Evolutionary conservation across 1,284 basidiomycete species (phyloP).

Genomic region (Lentinus polychrous): DNA sequence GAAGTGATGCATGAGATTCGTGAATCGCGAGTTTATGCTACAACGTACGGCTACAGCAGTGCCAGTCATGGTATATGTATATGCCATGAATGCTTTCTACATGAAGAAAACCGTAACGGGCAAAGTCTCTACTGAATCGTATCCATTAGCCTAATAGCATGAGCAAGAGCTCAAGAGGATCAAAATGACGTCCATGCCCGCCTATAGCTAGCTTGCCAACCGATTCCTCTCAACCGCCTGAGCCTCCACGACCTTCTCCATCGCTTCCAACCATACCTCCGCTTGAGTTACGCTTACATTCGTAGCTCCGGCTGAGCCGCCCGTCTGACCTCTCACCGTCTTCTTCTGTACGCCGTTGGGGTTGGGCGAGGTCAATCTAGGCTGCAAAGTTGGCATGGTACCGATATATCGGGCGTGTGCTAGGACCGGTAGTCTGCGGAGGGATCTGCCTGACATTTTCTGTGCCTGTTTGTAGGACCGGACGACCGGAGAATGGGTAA

Average conservation of each 20-base stretch:
- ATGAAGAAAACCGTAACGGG: too few relatives aligned
- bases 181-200: neutral
- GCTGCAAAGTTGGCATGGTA: constrained; percentile 27
- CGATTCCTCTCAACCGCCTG: constrained; percentile 46
- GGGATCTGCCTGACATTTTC: constrained; percentile 85
- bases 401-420: constrained; percentile 82
- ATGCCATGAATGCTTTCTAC: too few relatives aligned
- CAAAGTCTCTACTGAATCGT: too few relatives aligned
- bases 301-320: neutral
- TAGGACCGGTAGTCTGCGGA: constrained; percentile 86
- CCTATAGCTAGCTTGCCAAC: constrained; percentile 19
- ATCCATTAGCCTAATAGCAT: too few relatives aligned
- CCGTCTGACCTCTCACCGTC: constrained; percentile 7
- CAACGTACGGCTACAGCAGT: too few relatives aligned
- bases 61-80: too few relatives aligned
- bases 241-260: constrained; percentile 64
- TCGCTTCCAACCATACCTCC: constrained; percentile 68
- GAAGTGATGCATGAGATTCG: too few relatives aligned
- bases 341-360: constrained; percentile 8
- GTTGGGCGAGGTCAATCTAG: constrained; percentile 7
- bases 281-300: constrained; percentile 33
- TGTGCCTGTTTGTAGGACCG: too few relatives aligned
- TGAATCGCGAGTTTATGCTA: too few relatives aligned
- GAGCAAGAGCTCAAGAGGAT: too few relatives aligned
- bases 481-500: too few relatives aligned